These are phyloP conservation scores for Exophiala bonariae DNA, from an alignment of 2,329 filamentous ascomycete species.

Conservation along the genomic window DNA sequence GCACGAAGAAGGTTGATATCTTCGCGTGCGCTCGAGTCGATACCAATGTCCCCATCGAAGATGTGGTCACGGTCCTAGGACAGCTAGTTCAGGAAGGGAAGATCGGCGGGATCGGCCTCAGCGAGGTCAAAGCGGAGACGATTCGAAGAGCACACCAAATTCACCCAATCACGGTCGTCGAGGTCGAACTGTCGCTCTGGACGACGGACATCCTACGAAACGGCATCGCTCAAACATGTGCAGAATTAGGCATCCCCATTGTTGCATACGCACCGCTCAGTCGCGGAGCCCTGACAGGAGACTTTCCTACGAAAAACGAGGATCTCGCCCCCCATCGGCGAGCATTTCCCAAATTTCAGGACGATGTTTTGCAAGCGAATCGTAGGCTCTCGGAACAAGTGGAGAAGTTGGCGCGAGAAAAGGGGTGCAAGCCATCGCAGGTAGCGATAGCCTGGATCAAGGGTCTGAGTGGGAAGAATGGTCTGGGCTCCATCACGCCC, in stretches of 20 bases:
- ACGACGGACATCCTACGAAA: conserved; percentile 58
- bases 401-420: conserved; percentile 44
- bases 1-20: conserved; percentile 54
- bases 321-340: conserved; percentile 48
- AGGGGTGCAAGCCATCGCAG: conserved; percentile 45
- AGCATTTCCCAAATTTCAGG: conserved; percentile 49
- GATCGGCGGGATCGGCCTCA: conserved; percentile 43
- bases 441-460: conserved; percentile 52
- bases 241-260: conserved; percentile 57
- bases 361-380: conserved; percentile 51
- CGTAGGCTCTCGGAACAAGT: conserved; percentile 48
- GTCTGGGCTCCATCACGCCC: conserved; percentile 34
- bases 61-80: conserved; percentile 40
- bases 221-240: conserved; percentile 56
- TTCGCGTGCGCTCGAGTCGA: conserved; percentile 62
- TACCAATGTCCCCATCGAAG: conserved; percentile 48
- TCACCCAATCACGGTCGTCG: conserved; percentile 52
- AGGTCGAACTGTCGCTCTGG: conserved; percentile 62
- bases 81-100: conserved; percentile 39
- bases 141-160: conserved; percentile 38
- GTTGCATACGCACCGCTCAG: conserved; percentile 61
- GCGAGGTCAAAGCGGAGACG: conserved; percentile 43
- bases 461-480: conserved; percentile 33
- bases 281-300: conserved; percentile 54
- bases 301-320: conserved; percentile 39